A percentile compares a stretch with the other conserved stretches of the same genome.
phyloP scores from a whole-genome alignment of 768 basidiomycete species.

The Clitopilus hobsonii region DNA sequence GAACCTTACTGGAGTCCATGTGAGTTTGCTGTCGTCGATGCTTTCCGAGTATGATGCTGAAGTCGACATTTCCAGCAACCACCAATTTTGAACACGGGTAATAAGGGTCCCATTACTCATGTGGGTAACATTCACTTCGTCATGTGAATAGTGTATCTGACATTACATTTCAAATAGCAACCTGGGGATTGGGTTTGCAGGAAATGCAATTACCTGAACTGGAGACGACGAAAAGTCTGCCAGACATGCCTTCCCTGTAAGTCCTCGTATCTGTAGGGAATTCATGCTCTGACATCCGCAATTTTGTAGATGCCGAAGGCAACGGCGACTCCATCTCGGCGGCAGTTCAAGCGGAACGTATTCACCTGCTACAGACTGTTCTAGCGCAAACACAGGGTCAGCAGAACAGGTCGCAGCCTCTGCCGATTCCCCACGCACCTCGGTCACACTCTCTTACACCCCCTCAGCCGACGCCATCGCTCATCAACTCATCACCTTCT shows the following conservation, averaged over 20 bases:
- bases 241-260: conserved; percentile 83
- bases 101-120: conserved; percentile 83
- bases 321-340: conserved; percentile 85
- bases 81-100: conserved; percentile 86
- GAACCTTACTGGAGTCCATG: conserved; percentile 48
- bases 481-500: conserved; percentile 31
- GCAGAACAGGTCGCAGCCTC: conserved; percentile 8
- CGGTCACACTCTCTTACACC: conserved; percentile 45
- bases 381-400: conserved; percentile 50
- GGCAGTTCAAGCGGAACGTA: conserved; percentile 81
- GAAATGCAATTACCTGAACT: conserved; percentile 85
- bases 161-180: conserved; percentile 36
- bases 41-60: conserved; percentile 3
- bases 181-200: conserved; percentile 80
- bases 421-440: conserved; percentile 14
- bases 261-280: conserved; percentile 22
- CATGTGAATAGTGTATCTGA: background rate
- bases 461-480: conserved; percentile 34
- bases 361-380: conserved; percentile 72
- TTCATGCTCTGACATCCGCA: conserved; percentile 5
- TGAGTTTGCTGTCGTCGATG: conserved; percentile 19
- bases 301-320: conserved; percentile 68
- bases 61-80: conserved; percentile 48
- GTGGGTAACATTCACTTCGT: conserved; percentile 37
- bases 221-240: conserved; percentile 84